These are phyloP conservation scores for Middelhovenomyces tepae DNA, from an alignment of 805 yeast species.

Conservation along the genomic window DNA sequence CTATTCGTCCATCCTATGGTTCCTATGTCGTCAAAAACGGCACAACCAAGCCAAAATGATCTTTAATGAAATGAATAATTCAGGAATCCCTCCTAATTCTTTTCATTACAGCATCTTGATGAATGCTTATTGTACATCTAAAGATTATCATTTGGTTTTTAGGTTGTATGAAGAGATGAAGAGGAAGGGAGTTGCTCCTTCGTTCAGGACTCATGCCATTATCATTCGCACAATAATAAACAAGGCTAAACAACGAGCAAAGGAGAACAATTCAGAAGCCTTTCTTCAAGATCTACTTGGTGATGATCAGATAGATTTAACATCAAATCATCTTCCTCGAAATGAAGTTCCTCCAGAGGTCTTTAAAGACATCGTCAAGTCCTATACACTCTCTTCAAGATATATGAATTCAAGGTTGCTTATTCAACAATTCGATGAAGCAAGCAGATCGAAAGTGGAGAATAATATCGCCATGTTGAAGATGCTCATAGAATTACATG, in stretches of 20 bases:
- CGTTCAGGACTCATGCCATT: slow-evolving; percentile 17
- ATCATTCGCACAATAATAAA: slow-evolving; percentile 15
- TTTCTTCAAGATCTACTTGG: slow-evolving; percentile 13
- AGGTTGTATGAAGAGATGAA: slow-evolving; percentile 13
- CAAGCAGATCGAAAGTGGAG: too few relatives aligned
- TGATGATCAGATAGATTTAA: slow-evolving; percentile 19
- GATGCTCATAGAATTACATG: too few relatives aligned
- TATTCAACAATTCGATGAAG: too few relatives aligned
- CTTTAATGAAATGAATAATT: slow-evolving; percentile 21
- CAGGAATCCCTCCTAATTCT: slow-evolving; percentile 10
- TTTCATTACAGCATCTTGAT: slow-evolving; percentile 22
- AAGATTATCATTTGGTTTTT: slow-evolving; percentile 13
- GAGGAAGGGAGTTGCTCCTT: slow-evolving; percentile 13
- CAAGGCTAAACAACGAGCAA: slow-evolving; percentile 4
- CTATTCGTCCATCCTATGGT: slow-evolving; percentile 1
- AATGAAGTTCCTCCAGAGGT: slow-evolving; percentile 19
- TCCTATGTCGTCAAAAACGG: not conserved
- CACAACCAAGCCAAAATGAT: slow-evolving; percentile 11
- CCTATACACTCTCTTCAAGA: too few relatives aligned
- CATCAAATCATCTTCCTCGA: slow-evolving; percentile 20
- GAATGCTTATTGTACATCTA: slow-evolving; percentile 11
- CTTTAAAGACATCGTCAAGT: too few relatives aligned
- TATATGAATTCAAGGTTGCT: too few relatives aligned
- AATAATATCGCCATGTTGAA: too few relatives aligned
- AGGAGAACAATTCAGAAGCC: slow-evolving; percentile 2